phyloP scores from a whole-genome alignment of 352 stramenopile species.

The Globisporangium cylindrosporum region DNA sequence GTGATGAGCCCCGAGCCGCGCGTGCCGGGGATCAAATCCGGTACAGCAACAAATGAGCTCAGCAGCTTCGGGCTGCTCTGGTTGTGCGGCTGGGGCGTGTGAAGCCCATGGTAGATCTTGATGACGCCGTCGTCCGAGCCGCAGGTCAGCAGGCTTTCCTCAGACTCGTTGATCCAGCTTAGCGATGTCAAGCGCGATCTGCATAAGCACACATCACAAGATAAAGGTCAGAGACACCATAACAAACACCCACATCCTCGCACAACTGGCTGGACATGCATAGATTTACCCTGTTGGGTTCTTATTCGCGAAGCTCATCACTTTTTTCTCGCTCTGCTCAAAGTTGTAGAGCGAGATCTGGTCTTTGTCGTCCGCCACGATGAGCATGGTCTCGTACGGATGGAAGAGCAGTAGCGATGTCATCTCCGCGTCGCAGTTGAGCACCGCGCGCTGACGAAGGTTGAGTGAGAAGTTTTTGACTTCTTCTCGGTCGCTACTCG shows the following conservation, averaged over 20 bases:
- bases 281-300: conserved; percentile 71
- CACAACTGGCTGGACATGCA: not conserved
- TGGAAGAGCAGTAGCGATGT: conserved; percentile 97
- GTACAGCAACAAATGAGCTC: conserved; percentile 91
- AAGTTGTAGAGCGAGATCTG: conserved; percentile 96
- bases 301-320: conserved; percentile 81
- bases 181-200: conserved; percentile 92
- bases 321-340: conserved; percentile 84
- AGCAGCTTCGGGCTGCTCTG: conserved; percentile 69
- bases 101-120: conserved; percentile 92
- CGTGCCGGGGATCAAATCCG: conserved; percentile 89
- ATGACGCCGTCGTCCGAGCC: conserved; percentile 97
- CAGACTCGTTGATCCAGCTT: conserved; percentile 96
- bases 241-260: not conserved
- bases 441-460: conserved; percentile 87
- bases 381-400: conserved; percentile 91
- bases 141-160: conserved; percentile 92
- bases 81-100: conserved; percentile 42
- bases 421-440: conserved; percentile 92
- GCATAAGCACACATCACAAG: conserved; percentile 2
- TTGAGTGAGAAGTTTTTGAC: conserved; percentile 81
- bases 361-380: conserved; percentile 94
- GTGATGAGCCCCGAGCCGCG: conserved; percentile 94
- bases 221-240: not conserved
- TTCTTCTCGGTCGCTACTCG: conserved; percentile 51